phyloP scores from a whole-genome alignment of 1,284 basidiomycete genomes.

The Calocybe gambosa region DNA sequence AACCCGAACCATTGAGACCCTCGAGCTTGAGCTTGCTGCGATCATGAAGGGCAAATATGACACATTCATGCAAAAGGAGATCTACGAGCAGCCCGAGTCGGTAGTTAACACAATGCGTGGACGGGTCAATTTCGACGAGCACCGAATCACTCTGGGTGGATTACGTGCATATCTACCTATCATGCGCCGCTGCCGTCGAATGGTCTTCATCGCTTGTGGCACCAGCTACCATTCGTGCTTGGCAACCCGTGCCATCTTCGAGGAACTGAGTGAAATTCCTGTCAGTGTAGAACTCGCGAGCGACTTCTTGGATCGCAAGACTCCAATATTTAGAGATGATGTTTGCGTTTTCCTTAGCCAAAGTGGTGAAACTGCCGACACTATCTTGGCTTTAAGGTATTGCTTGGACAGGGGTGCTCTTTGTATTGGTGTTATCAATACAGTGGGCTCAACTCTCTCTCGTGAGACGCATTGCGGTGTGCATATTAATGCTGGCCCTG shows the following conservation, averaged over 20 bases:
- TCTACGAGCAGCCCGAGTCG: conserved; percentile 99
- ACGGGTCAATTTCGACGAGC: conserved; percentile 96
- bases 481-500: conserved; percentile 99
- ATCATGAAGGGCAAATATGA: conserved; percentile 99
- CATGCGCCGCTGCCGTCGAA: conserved; percentile 90
- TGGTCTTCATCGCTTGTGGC: conserved; percentile 97
- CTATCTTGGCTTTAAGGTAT: conserved; percentile 94
- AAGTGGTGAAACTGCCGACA: conserved; percentile 98
- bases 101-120: conserved; percentile 99
- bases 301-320: conserved; percentile 98
- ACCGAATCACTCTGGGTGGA: conserved; percentile 91
- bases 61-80: conserved; percentile 99
- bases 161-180: conserved; percentile 93
- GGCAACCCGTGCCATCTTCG: conserved; percentile 97
- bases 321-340: conserved; percentile 99
- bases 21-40: conserved; percentile 98
- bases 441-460: conserved; percentile 96
- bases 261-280: conserved; percentile 98
- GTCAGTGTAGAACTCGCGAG: conserved; percentile 96
- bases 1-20: conserved; percentile 95
- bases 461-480: conserved; percentile 99
- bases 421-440: conserved; percentile 96
- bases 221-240: conserved; percentile 98
- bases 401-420: conserved; percentile 96
- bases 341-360: conserved; percentile 97